A percentile compares a stretch with the other conserved stretches of the same genome.
phyloP scores from a whole-genome alignment of 768 basidiomycete species.

The Asterophora parasitica region DNA sequence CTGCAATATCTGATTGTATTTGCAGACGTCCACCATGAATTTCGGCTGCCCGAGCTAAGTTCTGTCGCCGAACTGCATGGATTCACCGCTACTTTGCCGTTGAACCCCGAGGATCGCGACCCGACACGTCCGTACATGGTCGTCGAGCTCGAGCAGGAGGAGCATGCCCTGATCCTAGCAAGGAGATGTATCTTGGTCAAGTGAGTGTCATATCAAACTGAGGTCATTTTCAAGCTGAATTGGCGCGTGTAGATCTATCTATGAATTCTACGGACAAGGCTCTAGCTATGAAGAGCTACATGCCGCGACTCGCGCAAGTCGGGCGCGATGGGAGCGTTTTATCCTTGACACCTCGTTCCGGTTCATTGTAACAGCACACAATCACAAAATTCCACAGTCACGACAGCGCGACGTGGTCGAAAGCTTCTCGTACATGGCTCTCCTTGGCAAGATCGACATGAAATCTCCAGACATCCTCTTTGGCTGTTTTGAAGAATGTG shows the following conservation, averaged over 20 bases:
- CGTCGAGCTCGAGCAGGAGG: conserved; percentile 61
- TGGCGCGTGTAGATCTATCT: conserved; percentile 52
- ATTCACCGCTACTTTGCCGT: conserved; percentile 53
- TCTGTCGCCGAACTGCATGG: conserved; percentile 73
- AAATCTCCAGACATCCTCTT: conserved; percentile 69
- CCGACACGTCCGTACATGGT: conserved; percentile 70
- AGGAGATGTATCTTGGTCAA: conserved; percentile 79
- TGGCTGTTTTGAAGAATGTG: conserved; percentile 86
- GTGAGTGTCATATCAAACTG: conserved; percentile 32
- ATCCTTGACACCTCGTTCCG: conserved; percentile 71
- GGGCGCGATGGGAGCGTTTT: conserved; percentile 53
- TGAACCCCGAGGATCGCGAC: conserved; percentile 41
- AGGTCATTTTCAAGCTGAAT: conserved; percentile 5
- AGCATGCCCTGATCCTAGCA: conserved; percentile 70
- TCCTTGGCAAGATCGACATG: conserved; percentile 79
- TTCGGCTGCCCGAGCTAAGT: conserved; percentile 76
- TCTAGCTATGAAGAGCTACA: conserved; percentile 69
- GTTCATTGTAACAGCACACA: conserved; percentile 70
- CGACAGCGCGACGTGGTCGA: conserved; percentile 69
- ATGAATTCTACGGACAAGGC: conserved; percentile 74
- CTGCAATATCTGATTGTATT: conserved; percentile 58
- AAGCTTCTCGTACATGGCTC: conserved; percentile 80
- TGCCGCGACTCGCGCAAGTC: conserved; percentile 37
- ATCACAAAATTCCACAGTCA: conserved; percentile 65
- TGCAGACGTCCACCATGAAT: conserved; percentile 77